A percentile compares a stretch with the other conserved stretches of the same genome.
Evolutionary conservation across 2,329 filamentous ascomycete genomes (phyloP).

Genomic region (Alternaria hordeiaustralica): DNA sequence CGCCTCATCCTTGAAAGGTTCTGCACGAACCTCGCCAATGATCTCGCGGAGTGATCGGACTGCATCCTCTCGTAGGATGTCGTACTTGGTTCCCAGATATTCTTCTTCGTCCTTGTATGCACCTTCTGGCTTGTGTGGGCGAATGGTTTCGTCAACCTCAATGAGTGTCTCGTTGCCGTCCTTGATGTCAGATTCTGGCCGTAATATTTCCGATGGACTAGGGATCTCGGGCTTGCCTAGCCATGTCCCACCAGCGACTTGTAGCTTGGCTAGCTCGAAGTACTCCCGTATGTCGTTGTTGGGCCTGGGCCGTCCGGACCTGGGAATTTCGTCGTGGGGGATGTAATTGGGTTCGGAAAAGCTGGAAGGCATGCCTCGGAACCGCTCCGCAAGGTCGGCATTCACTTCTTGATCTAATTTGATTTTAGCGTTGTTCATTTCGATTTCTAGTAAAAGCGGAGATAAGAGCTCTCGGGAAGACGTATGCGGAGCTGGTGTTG

Average conservation of each 20-base stretch:
- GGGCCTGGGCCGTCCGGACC: constrained; percentile 6
- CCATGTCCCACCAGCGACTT: constrained; percentile 34
- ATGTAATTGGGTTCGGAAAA: background rate
- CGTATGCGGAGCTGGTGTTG: background rate
- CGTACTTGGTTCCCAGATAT: constrained; percentile 78
- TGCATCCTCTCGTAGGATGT: constrained; percentile 76
- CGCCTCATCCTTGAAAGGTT: constrained; percentile 57
- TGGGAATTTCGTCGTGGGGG: constrained; percentile 21
- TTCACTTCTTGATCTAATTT: constrained; percentile 25
- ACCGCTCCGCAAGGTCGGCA: constrained; percentile 23
- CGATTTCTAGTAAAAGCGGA: background rate
- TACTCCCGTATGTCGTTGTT: constrained; percentile 41
- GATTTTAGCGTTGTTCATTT: constrained; percentile 6
- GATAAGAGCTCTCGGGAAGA: background rate
- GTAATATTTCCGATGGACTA: constrained; percentile 58
- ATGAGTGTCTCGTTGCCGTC: constrained; percentile 22
- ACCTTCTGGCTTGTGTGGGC: constrained; percentile 47
- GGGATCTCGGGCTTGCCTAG: constrained; percentile 61
- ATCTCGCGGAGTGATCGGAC: constrained; percentile 72
- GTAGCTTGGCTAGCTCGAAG: constrained; percentile 21
- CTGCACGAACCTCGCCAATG: constrained; percentile 54
- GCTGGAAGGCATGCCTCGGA: background rate
- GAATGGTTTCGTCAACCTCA: constrained; percentile 25
- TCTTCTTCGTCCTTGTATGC: constrained; percentile 66
- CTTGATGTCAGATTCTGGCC: background rate